Percentiles rank a stretch among this genome's conserved stretches.
These are phyloP conservation scores for Rhodocollybia butyracea DNA, from an alignment of 768 basidiomycete genomes.

Conservation along the genomic window DNA sequence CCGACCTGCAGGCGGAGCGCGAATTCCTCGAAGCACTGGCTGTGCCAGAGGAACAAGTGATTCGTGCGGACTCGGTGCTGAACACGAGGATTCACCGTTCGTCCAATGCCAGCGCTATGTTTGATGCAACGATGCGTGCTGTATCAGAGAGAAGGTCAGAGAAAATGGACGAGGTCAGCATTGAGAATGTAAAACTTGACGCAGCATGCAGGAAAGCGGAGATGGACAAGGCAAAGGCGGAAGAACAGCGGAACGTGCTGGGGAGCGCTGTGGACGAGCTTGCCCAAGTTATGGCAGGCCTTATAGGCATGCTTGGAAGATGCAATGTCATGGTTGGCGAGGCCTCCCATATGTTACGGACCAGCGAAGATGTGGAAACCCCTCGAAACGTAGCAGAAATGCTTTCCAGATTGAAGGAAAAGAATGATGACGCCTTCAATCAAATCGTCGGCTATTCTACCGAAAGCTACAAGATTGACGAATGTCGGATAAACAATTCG, in stretches of 20 bases:
- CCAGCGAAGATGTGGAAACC: constrained; percentile 29
- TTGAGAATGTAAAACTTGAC: constrained; percentile 71
- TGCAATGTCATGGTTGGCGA: constrained; percentile 74
- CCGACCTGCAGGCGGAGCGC: constrained; percentile 72
- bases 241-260: constrained; percentile 63
- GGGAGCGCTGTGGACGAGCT: constrained; percentile 61
- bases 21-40: constrained; percentile 65
- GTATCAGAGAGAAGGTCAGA: constrained; percentile 78
- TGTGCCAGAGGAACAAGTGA: constrained; percentile 64
- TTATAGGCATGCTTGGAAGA: constrained; percentile 80
- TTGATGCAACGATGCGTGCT: constrained; percentile 83
- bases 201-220: constrained; percentile 62
- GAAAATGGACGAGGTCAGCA: constrained; percentile 65
- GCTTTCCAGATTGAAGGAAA: constrained; percentile 53
- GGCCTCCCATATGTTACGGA: constrained; percentile 36
- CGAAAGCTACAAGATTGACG: constrained; percentile 48
- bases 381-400: constrained; percentile 48
- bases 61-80: constrained; percentile 57
- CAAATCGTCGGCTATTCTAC: constrained; percentile 66
- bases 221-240: constrained; percentile 66
- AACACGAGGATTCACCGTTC: constrained; percentile 62
- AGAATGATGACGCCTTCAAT: constrained; percentile 69
- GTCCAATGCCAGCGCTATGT: constrained; percentile 74
- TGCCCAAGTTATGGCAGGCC: constrained; percentile 60
- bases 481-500: constrained; percentile 23